Evolutionary conservation across 768 basidiomycete genomes (phyloP), one percentile per base, ranked within the genome.

Genomic region (Steccherinum ochraceum): DNA sequence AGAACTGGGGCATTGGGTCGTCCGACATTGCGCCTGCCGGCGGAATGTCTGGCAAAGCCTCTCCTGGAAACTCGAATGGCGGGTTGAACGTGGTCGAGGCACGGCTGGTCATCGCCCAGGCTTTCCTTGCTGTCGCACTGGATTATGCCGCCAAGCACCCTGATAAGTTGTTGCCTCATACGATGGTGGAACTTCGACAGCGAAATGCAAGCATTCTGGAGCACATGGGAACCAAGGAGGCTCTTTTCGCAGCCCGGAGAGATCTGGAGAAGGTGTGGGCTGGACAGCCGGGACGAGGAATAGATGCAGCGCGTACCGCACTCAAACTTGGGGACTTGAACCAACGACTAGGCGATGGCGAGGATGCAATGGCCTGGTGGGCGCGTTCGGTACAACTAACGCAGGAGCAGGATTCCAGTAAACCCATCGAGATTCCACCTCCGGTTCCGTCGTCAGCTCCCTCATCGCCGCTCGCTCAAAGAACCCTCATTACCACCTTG

Each of bases 361-460:
- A 70, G 7, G 77, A 77, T 41, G 86, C 86, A 3, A 58, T 84
- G 41, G 58, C 68, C 23, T 89, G 87, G 88, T 90, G 87, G 88
- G 60, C 69, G 7, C 75, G 76, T 40, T 73, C 84, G 12, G 68
- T 85, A 23, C 64, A 70, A 42, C 66, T 86, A 24, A 67, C 70
- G 13, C 63, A 67, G 51, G 72, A 68, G n/a, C 45, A 51, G 12
- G 61, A 61, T 3, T 54, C 61, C 13, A 52, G 65, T 39, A 41
- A 53, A 27, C 51, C 57, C 48, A 16, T 50, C 3, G 50, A 35
- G 7, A 19, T 46, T 46, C 26, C 46, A 7, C 63, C 64, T 19
- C 24, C 52, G 5, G 60, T 78, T 27, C 73, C 80, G 20, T 54
- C 57, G 12, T 52, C 60, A 1, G 52, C 67, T 11, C 84, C 84